These are phyloP conservation scores for Neckera pumila DNA, from an alignment of 225 moss, liverwort and hornwort genomes.

Conservation along the genomic window DNA sequence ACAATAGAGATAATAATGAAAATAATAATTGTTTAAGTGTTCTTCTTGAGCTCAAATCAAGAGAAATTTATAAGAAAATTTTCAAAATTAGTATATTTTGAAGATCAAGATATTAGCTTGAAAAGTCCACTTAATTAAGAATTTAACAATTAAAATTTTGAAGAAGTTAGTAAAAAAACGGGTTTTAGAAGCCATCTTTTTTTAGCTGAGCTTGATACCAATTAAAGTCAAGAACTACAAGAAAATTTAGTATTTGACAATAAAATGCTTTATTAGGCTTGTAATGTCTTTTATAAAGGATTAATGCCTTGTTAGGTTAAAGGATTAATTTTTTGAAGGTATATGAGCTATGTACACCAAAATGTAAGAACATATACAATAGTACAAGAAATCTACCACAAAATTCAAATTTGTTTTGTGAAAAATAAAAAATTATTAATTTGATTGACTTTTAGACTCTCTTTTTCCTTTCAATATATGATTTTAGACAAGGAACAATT, in stretches of 20 bases:
- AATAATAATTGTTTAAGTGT: not conserved
- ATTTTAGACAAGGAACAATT: not conserved
- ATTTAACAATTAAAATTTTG: too few species aligned
- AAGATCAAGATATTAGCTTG: fast-evolving
- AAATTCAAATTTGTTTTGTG: not conserved
- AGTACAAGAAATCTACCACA: not conserved
- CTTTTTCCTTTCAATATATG: not conserved
- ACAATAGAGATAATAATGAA: not conserved
- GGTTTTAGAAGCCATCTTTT: too few species aligned
- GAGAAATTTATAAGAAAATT: not conserved
- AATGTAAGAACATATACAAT: too few species aligned
- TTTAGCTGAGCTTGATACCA: too few species aligned
- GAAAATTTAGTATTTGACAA: too few species aligned
- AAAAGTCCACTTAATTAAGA: too few species aligned
- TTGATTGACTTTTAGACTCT: not conserved
- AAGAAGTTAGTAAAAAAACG: too few species aligned
- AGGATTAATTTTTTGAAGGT: not conserved
- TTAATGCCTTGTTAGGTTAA: too few species aligned
- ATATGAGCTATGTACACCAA: too few species aligned
- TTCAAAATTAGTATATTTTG: not conserved
- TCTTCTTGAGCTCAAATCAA: not conserved
- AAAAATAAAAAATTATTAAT: not conserved
- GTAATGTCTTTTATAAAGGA: not conserved
- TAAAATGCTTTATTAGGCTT: not conserved
- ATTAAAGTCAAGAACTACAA: too few species aligned